phyloP scores from a whole-genome alignment of 2,329 filamentous ascomycete genomes.

The Talaromyces islandicus region DNA sequence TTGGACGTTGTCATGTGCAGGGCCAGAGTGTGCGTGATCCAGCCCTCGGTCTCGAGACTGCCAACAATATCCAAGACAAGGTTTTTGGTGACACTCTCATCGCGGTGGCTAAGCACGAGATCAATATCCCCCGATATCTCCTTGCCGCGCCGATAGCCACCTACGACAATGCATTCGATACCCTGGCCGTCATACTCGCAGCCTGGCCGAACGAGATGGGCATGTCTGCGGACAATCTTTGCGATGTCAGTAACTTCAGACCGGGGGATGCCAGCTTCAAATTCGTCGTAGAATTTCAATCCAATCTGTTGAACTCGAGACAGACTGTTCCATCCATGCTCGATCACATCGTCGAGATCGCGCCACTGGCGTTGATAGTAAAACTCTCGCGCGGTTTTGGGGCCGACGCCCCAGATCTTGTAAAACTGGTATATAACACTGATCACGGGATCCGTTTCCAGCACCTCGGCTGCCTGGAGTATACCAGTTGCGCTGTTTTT shows the following conservation, averaged over 20 bases:
- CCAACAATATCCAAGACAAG: slow-evolving; percentile 67
- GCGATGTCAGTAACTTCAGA: slow-evolving; percentile 67
- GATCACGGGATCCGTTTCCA: slow-evolving; percentile 60
- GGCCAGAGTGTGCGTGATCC: slow-evolving; percentile 76
- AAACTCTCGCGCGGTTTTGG: slow-evolving; percentile 73
- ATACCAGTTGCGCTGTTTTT: slow-evolving; percentile 49
- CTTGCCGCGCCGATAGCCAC: slow-evolving; percentile 78
- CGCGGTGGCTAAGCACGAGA: slow-evolving; percentile 72
- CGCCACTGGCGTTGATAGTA: slow-evolving; percentile 71
- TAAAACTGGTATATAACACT: slow-evolving; percentile 65
- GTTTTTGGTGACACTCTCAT: slow-evolving; percentile 61
- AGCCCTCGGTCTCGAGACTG: slow-evolving; percentile 60
- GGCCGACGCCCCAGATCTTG: slow-evolving; percentile 87
- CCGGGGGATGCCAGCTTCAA: slow-evolving; percentile 65
- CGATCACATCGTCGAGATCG: slow-evolving; percentile 78
- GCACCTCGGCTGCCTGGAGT: slow-evolving; percentile 58
- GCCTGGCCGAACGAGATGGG: slow-evolving; percentile 54
- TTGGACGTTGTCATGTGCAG: slow-evolving; percentile 65
- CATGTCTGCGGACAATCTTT: slow-evolving; percentile 58
- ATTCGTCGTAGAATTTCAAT: slow-evolving; percentile 87
- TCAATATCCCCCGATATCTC: slow-evolving; percentile 73
- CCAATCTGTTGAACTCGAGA: slow-evolving; percentile 86
- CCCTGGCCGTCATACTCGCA: slow-evolving; percentile 30
- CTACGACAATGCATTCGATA: slow-evolving; percentile 62
- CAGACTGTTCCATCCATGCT: slow-evolving; percentile 70